Base-by-base conservation (phyloP, 805 yeast genomes). In the Saturnispora besseyi region DNA sequence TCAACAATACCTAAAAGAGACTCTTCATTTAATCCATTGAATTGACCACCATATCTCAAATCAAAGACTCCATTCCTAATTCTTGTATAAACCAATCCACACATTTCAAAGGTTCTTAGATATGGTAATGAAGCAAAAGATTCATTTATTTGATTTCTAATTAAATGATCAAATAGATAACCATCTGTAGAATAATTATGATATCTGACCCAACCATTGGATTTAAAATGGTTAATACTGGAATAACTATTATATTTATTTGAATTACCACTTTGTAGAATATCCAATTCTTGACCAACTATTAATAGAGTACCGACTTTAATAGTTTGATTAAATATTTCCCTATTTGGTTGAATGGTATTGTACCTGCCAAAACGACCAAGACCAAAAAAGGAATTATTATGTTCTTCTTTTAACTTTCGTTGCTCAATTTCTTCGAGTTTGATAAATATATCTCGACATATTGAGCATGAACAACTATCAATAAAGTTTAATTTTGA, bases 281-380 rank as follows among this genome's bases (percentile, higher is more conserved):
- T 36, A 48, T 62, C 67, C 18, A 65, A 44, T 47, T 65, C 69
- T 31, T 56, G 59, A 1, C 69, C 68, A 26, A 62, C 58, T n/a
- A 62, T 58, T 55, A 62, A 56, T 43, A 64, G 48, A 1, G 66
- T 60, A 13, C 65, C 63, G 5, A 65, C 59, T 42, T 62, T 58
- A n/a, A 64, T 53, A 4, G 68, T 61, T 44, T 64, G 66, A 22
- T 52, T 45, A 12, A 55, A 50, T 24, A 52, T 41, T 5, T 33
- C 34, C 5, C 37, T 30, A 29, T 47, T 43, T 3, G 52, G 36
- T 21, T 38, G 46, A 11, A 37, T 21, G 40, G n/a, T 36, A 18
- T 13, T 32, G 41, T 38, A n/a, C 46, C 50, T 33, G 46, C 50
- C 46, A 48, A 53, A 37, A 46, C 43, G 24, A 40, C 51, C 30